A percentile compares a stretch with the other conserved stretches of the same genome.
These are phyloP conservation scores for Tetracladium maxilliforme DNA, from an alignment of 2,329 filamentous ascomycete genomes.

Conservation along the genomic window DNA sequence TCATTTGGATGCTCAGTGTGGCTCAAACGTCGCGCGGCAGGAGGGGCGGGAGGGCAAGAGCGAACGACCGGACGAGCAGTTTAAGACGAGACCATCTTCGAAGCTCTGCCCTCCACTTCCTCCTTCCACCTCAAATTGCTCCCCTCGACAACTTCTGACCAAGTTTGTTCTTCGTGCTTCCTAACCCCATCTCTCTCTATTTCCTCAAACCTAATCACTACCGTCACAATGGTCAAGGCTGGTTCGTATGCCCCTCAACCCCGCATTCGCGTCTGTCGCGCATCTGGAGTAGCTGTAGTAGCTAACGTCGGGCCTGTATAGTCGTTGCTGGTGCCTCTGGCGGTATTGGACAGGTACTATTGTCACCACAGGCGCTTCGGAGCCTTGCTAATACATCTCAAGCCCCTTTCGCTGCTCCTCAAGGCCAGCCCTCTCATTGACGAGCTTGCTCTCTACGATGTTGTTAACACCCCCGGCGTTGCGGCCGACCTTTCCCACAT, in stretches of 20 bases:
- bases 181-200: too few species aligned
- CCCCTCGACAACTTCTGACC: too few species aligned
- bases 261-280: too few species aligned
- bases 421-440: conserved; percentile 81
- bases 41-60: too few species aligned
- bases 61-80: too few species aligned
- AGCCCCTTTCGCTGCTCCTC: conserved; percentile 93
- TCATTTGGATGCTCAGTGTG: too few species aligned
- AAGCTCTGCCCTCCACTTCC: too few species aligned
- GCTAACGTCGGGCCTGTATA: conserved; percentile 12
- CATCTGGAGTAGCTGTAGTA: not conserved
- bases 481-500: conserved; percentile 96
- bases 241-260: too few species aligned
- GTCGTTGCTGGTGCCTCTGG: conserved; percentile 91
- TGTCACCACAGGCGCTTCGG: conserved; percentile 2
- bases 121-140: too few species aligned
- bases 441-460: conserved; percentile 96
- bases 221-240: conserved; percentile 41
- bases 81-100: too few species aligned
- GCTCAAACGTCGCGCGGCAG: too few species aligned
- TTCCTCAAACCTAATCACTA: conserved; percentile 2
- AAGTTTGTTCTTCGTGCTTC: too few species aligned
- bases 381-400: conserved; percentile 6
- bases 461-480: conserved; percentile 95
- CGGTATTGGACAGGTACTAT: conserved; percentile 87